These are phyloP conservation scores for Saraca asoca DNA, from an alignment of 331 rosid genomes.

Conservation along the genomic window DNA sequence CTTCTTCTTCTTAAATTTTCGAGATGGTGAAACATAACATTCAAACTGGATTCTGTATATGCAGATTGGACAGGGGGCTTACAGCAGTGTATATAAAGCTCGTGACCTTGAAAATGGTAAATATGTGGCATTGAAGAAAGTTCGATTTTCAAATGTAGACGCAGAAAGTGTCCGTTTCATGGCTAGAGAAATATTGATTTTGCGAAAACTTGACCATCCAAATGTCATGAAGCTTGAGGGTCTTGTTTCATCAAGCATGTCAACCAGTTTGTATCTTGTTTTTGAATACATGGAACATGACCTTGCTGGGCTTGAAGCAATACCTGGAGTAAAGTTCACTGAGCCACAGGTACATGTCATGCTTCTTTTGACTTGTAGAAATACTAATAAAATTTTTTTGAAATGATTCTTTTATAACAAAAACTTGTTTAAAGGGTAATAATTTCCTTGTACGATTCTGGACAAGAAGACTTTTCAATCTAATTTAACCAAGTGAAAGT, in stretches of 20 bases:
- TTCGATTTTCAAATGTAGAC: slow-evolving; percentile 75
- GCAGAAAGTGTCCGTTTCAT: slow-evolving; percentile 89
- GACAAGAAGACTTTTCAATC: background rate
- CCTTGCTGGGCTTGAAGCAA: slow-evolving; percentile 72
- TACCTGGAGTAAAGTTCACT: slow-evolving; percentile 63
- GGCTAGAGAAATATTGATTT: slow-evolving; percentile 91
- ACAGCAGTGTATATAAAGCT: slow-evolving; percentile 87
- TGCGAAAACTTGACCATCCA: slow-evolving; percentile 91
- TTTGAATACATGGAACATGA: slow-evolving; percentile 98
- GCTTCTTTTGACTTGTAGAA: background rate
- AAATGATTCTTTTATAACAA: background rate
- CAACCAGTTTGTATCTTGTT: slow-evolving; percentile 82
- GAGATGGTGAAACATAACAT: slow-evolving; percentile 10
- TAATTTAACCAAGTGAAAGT: background rate
- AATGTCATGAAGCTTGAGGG: slow-evolving; percentile 91
- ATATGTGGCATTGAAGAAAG: slow-evolving; percentile 85
- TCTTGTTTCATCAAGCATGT: slow-evolving; percentile 71
- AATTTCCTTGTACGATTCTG: background rate
- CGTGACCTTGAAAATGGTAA: slow-evolving; percentile 83
- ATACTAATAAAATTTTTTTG: background rate
- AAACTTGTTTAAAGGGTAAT: background rate
- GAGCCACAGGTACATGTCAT: slow-evolving; percentile 68
- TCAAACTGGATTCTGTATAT: slow-evolving; percentile 12
- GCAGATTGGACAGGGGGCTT: slow-evolving; percentile 96
- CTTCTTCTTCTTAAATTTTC: background rate